Evolutionary conservation across 2,329 filamentous ascomycete species (phyloP).

Genomic region (Aureobasidium pullulans): DNA sequence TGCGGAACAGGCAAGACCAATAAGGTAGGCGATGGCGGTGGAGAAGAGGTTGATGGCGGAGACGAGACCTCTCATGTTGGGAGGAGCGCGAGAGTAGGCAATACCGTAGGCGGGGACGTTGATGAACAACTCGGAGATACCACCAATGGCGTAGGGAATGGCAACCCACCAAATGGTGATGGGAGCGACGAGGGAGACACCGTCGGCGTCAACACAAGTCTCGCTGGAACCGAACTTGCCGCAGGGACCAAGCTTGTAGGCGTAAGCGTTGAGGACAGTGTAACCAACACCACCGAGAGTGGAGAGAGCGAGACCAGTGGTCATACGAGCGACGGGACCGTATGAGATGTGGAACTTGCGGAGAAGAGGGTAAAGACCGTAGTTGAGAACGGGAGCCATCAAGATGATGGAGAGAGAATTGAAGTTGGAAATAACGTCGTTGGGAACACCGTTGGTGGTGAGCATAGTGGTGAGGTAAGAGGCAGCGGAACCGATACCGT

Average conservation of each 20-base stretch:
- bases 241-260: constrained; percentile 42
- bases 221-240: constrained; percentile 32
- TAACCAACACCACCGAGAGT: constrained; percentile 35
- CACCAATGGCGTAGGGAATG: constrained; percentile 31
- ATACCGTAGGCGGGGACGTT: constrained; percentile 40
- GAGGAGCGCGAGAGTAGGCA: constrained; percentile 37
- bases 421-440: constrained; percentile 41
- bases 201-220: constrained; percentile 27
- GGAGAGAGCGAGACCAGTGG: constrained; percentile 42
- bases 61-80: constrained; percentile 37
- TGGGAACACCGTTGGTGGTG: constrained; percentile 32
- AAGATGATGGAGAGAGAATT: constrained; percentile 39
- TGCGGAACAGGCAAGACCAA: constrained; percentile 26
- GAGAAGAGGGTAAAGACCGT: constrained; percentile 37
- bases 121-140: constrained; percentile 34
- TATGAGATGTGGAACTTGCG: constrained; percentile 34
- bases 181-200: constrained; percentile 27
- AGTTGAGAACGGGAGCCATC: constrained; percentile 36
- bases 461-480: constrained; percentile 23
- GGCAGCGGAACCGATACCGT: constrained; percentile 25
- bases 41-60: constrained; percentile 36
- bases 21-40: constrained; percentile 32
- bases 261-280: constrained; percentile 36
- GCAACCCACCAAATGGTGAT: constrained; percentile 38
- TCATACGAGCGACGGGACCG: constrained; percentile 45